phyloP scores from a whole-genome alignment of 2,329 filamentous ascomycete genomes.

The Madurella mycetomatis region DNA sequence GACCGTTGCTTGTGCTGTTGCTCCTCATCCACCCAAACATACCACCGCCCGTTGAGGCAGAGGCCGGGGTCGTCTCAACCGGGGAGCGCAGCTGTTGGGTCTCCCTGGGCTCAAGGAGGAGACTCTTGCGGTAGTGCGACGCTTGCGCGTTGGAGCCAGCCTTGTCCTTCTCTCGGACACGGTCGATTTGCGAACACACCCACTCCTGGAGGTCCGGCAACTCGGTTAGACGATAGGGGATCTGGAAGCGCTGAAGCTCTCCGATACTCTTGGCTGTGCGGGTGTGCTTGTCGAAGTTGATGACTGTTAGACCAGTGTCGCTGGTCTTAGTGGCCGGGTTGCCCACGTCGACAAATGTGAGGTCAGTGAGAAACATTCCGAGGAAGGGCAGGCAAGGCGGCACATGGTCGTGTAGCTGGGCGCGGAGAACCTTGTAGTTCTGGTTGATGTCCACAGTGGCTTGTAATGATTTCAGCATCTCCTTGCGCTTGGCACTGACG shows the following conservation, averaged over 20 bases:
- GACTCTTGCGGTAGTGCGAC: constrained; percentile 72
- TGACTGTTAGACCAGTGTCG: constrained; percentile 69
- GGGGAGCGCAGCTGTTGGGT: constrained; percentile 29
- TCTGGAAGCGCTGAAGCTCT: constrained; percentile 92
- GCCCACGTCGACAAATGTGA: constrained; percentile 93
- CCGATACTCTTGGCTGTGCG: constrained; percentile 94
- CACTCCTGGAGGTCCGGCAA: constrained; percentile 88
- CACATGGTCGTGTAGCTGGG: constrained; percentile 77
- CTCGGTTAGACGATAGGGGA: constrained; percentile 79
- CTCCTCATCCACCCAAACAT: constrained; percentile 30
- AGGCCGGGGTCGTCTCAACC: constrained; percentile 24
- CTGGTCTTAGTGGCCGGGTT: constrained; percentile 74
- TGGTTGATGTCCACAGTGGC: constrained; percentile 82
- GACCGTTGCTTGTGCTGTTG: constrained; percentile 18
- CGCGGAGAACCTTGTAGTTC: constrained; percentile 84
- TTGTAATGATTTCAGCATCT: constrained; percentile 72
- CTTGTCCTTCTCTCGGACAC: constrained; percentile 60
- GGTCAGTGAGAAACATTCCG: constrained; percentile 91
- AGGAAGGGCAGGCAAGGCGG: constrained; percentile 93
- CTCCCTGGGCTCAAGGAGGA: constrained; percentile 76
- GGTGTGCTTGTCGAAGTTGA: constrained; percentile 97
- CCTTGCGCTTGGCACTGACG: constrained; percentile 78
- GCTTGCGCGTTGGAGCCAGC: constrained; percentile 53
- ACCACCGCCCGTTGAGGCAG: constrained; percentile 15
- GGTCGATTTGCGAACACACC: constrained; percentile 76